phyloP scores from a whole-genome alignment of 1,139 yeast species.

The Protomyces inundatus region DNA sequence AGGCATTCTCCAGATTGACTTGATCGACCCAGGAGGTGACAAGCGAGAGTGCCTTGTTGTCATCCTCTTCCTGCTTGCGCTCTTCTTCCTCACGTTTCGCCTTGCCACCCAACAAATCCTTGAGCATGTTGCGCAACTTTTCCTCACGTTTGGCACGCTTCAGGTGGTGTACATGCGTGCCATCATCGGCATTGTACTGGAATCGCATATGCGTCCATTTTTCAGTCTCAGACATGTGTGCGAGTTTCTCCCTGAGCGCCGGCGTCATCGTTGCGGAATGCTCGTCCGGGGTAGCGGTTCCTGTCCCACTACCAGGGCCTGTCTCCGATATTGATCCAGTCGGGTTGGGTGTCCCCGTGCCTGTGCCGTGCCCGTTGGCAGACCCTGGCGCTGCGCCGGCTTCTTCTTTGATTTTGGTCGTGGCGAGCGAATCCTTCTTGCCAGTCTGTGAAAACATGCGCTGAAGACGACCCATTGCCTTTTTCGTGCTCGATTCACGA shows the following conservation, averaged over 20 bases:
- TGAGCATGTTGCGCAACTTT: slow-evolving; percentile 77
- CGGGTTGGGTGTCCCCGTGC: background rate
- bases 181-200: slow-evolving; percentile 41
- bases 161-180: slow-evolving; percentile 72
- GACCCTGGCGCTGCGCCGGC: background rate
- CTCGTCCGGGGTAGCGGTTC: slow-evolving; percentile 6
- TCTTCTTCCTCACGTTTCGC: slow-evolving; percentile 41
- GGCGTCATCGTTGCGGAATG: slow-evolving; percentile 5
- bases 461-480: slow-evolving; percentile 26
- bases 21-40: slow-evolving; percentile 76
- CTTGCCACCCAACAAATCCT: slow-evolving; percentile 57
- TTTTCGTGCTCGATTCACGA: slow-evolving; percentile 36
- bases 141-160: slow-evolving; percentile 80
- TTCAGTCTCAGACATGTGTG: slow-evolving; percentile 15
- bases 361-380: background rate
- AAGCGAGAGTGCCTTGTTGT: slow-evolving; percentile 51
- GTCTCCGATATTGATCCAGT: background rate
- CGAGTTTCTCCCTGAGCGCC: slow-evolving; percentile 10
- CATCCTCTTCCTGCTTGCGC: slow-evolving; percentile 58
- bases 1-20: slow-evolving; percentile 37
- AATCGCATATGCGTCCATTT: slow-evolving; percentile 13
- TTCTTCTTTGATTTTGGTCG: slow-evolving; percentile 5
- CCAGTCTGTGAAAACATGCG: slow-evolving; percentile 29
- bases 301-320: background rate
- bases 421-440: slow-evolving; percentile 7